Conservation (phyloP, 2,329 filamentous ascomycete genomes). For the Colletotrichum costaricense region DNA sequence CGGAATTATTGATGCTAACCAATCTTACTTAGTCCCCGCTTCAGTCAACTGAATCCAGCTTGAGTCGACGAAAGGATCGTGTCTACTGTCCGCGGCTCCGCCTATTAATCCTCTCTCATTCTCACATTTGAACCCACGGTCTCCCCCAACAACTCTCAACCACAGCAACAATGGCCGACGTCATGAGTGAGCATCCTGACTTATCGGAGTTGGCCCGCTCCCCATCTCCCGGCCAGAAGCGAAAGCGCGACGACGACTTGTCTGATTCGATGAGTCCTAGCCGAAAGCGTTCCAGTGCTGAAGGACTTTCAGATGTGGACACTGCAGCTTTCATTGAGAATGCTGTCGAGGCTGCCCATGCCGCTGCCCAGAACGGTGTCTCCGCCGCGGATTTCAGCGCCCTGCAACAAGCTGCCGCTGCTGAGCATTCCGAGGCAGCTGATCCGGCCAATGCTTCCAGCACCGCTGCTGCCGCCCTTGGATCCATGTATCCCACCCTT, state of each 20-base stretch:
- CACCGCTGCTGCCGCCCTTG: slow-evolving; percentile 69
- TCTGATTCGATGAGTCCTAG: slow-evolving; percentile 60
- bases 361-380: slow-evolving; percentile 52
- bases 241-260: slow-evolving; percentile 62
- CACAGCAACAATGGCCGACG: slow-evolving; percentile 56
- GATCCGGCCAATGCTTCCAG: slow-evolving; percentile 67
- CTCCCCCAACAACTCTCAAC: neutral
- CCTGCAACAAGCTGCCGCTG: slow-evolving; percentile 63
- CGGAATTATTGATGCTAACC: neutral
- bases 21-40: neutral
- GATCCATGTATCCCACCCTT: slow-evolving; percentile 68
- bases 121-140: neutral
- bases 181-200: slow-evolving; percentile 60
- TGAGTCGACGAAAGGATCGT: neutral
- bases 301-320: slow-evolving; percentile 51
- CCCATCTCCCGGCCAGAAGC: slow-evolving; percentile 62
- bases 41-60: neutral
- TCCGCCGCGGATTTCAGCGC: slow-evolving; percentile 67
- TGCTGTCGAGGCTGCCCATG: slow-evolving; percentile 57
- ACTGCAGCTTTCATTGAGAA: slow-evolving; percentile 66
- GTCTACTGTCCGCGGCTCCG: neutral
- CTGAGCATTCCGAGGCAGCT: slow-evolving; percentile 58
- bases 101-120: neutral
- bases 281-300: slow-evolving; percentile 64
- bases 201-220: slow-evolving; percentile 50